These are phyloP conservation scores for Aspergillus sp. DNA, from an alignment of 2,329 filamentous ascomycete species.

Conservation along the genomic window DNA sequence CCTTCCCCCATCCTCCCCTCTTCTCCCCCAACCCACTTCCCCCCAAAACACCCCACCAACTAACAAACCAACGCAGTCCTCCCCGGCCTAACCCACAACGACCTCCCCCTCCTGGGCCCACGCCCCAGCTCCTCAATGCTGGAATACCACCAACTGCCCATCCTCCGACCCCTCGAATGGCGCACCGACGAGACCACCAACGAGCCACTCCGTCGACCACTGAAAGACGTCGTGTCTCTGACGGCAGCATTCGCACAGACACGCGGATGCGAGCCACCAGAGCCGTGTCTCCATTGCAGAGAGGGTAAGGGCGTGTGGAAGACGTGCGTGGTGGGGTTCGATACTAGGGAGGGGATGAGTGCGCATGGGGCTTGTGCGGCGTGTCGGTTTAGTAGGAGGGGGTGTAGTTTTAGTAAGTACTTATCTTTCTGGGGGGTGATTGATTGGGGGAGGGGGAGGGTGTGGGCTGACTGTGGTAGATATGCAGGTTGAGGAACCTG, in stretches of 20 bases:
- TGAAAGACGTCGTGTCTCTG: background rate
- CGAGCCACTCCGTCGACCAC: background rate
- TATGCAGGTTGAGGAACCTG: no score
- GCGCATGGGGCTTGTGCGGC: conserved; percentile 8
- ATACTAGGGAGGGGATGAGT: background rate
- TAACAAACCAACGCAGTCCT: background rate
- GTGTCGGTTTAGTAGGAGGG: conserved; percentile 9
- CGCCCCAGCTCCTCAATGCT: background rate
- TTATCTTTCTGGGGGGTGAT: background rate
- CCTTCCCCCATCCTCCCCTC: no score
- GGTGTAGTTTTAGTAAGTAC: background rate
- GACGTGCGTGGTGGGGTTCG: conserved; percentile 3
- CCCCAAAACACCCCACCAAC: no score
- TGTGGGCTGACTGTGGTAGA: background rate
- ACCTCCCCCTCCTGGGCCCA: background rate
- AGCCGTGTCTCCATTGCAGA: conserved; percentile 5
- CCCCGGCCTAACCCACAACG: background rate
- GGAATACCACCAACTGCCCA: background rate
- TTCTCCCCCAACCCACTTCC: no score
- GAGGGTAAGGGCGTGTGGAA: background rate
- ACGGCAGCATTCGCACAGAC: conserved; percentile 12
- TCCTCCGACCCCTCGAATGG: background rate
- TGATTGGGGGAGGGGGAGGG: no score
- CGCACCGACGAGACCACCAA: background rate
- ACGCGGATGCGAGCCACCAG: background rate